Conservation (phyloP, 352 stramenopile genomes). For the Bremia lactucae region DNA sequence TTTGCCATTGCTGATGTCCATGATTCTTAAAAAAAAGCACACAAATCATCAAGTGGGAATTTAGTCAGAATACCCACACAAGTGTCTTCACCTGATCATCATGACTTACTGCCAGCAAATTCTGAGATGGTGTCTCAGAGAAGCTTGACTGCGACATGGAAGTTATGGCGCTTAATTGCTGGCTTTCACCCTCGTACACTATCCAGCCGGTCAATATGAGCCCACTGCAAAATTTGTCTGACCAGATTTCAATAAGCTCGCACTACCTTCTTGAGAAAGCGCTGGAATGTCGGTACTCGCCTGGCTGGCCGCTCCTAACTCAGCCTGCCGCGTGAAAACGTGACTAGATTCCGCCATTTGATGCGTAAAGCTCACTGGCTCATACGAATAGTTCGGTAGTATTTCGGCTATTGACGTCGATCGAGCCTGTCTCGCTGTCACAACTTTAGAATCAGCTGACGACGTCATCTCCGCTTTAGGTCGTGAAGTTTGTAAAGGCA, state of each 20-base stretch:
- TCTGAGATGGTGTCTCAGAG: conserved; percentile 26
- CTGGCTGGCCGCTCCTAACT: conserved; percentile 8
- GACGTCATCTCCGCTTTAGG: conserved; percentile 3
- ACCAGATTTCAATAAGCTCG: not conserved
- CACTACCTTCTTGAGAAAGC: conserved; percentile 29
- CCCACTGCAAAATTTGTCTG: not conserved
- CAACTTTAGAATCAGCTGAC: not conserved
- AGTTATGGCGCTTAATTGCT: conserved; percentile 23
- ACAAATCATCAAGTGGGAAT: not conserved
- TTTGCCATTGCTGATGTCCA: conserved; percentile 13
- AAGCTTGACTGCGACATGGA: conserved; percentile 37
- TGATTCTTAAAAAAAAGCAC: conserved; percentile 8
- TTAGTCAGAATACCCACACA: not conserved
- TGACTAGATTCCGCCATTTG: conserved; percentile 4
- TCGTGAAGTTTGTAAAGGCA: conserved; percentile 16
- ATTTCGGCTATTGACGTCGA: conserved; percentile 1
- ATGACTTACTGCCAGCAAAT: conserved; percentile 21
- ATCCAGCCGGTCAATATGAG: not conserved
- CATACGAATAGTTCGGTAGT: not conserved
- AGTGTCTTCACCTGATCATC: conserved; percentile 18
- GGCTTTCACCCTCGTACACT: conserved; percentile 17
- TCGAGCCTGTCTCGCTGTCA: not conserved
- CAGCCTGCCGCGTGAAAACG: conserved; percentile 9
- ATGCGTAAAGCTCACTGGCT: conserved; percentile 14
- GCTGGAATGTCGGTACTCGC: not conserved